phyloP scores from a whole-genome alignment of 2,329 filamentous ascomycete genomes.

The Aulographum hederae region DNA sequence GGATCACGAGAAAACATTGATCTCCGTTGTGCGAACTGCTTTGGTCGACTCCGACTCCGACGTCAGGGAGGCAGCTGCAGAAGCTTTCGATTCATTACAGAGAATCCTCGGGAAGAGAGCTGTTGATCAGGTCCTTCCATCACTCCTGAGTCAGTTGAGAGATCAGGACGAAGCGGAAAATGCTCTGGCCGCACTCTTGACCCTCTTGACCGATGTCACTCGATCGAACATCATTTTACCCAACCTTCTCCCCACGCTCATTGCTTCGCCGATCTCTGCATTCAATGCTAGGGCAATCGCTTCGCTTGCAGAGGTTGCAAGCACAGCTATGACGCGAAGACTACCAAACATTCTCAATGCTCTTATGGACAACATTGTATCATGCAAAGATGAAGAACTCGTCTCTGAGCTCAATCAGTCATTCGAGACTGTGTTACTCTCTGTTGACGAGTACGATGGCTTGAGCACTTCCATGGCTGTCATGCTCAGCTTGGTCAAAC shows the following conservation, averaged over 20 bases:
- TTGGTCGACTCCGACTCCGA: slow-evolving; percentile 79
- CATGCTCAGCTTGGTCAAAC: slow-evolving; percentile 70
- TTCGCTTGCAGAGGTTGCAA: slow-evolving; percentile 80
- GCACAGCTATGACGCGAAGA: slow-evolving; percentile 75
- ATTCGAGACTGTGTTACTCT: slow-evolving; percentile 78
- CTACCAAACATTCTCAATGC: slow-evolving; percentile 82
- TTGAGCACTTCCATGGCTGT: slow-evolving; percentile 93
- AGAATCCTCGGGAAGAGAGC: slow-evolving; percentile 86
- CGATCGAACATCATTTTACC: slow-evolving; percentile 93
- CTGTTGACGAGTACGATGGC: slow-evolving; percentile 90
- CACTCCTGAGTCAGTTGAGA: slow-evolving; percentile 75
- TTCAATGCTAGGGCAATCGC: slow-evolving; percentile 94
- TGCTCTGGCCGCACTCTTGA: slow-evolving; percentile 79
- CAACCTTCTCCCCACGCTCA: slow-evolving; percentile 84
- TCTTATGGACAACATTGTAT: slow-evolving; percentile 82
- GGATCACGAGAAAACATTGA: slow-evolving; percentile 86
- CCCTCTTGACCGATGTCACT: slow-evolving; percentile 80
- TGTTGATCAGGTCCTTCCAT: slow-evolving; percentile 86
- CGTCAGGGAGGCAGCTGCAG: slow-evolving; percentile 86
- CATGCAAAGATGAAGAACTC: slow-evolving; percentile 56
- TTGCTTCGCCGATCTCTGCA: slow-evolving; percentile 72
- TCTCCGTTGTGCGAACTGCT: slow-evolving; percentile 82
- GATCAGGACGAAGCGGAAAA: slow-evolving; percentile 78
- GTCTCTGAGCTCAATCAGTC: slow-evolving; percentile 56
- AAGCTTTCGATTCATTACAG: slow-evolving; percentile 91